Conservation (phyloP, 345 rosid genomes). For the Pistacia integerrima region DNA sequence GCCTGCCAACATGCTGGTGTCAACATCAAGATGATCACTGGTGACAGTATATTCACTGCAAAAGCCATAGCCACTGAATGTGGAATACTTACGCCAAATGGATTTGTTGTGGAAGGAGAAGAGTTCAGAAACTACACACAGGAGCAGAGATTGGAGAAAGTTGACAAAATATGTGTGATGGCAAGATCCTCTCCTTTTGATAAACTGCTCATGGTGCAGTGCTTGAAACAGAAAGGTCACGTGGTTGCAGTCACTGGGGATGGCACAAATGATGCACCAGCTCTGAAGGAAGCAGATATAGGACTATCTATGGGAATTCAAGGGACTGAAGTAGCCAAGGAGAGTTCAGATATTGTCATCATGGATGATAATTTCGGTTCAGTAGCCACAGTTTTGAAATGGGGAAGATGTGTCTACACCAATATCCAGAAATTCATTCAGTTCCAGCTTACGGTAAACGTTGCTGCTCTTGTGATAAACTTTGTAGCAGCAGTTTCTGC, state of each 20-base stretch:
- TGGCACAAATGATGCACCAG: slow-evolving; percentile 81
- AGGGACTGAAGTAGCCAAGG: slow-evolving; percentile 81
- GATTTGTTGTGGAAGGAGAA: slow-evolving; percentile 46
- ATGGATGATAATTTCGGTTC: slow-evolving; percentile 75
- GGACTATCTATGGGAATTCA: slow-evolving; percentile 82
- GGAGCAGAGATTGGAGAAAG: slow-evolving; percentile 45
- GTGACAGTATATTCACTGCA: slow-evolving; percentile 74
- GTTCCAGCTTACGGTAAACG: slow-evolving; percentile 75
- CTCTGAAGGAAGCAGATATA: slow-evolving; percentile 72
- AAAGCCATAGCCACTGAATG: slow-evolving; percentile 81
- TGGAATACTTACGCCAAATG: slow-evolving; percentile 50
- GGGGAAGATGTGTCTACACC: slow-evolving; percentile 82
- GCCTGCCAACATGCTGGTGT: slow-evolving; percentile 74
- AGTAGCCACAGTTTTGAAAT: slow-evolving; percentile 56
- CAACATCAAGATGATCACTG: slow-evolving; percentile 74
- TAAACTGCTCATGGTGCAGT: slow-evolving; percentile 76
- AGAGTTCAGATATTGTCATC: slow-evolving; percentile 79
- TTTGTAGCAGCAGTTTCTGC: slow-evolving; percentile 75
- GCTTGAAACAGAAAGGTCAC: slow-evolving; percentile 64
- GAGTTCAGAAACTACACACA: slow-evolving; percentile 48
- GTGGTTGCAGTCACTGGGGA: slow-evolving; percentile 85
- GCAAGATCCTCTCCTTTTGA: slow-evolving; percentile 78
- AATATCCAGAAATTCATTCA: slow-evolving; percentile 82
- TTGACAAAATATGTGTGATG: slow-evolving; percentile 69
- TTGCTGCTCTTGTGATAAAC: slow-evolving; percentile 69